Conservation (phyloP, 331 rosid genomes). For the Malus hybrid region DNA sequence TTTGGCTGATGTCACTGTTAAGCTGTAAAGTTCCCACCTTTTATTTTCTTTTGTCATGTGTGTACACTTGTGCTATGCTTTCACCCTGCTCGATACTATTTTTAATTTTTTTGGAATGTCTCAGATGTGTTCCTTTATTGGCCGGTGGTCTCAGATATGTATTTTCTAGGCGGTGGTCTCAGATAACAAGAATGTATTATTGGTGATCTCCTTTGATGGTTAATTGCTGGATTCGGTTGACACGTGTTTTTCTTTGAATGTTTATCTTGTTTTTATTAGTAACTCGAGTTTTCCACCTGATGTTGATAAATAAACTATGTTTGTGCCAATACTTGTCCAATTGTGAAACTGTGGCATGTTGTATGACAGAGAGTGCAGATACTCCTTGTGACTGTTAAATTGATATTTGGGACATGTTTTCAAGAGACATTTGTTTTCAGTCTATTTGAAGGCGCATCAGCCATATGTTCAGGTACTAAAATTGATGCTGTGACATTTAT, state of each 20-base stretch:
- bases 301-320: background rate
- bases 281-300: background rate
- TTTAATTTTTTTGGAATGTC: background rate
- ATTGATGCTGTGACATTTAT: conserved; percentile 10
- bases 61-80: background rate
- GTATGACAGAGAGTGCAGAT: background rate
- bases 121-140: background rate
- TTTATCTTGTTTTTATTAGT: conserved; percentile 4
- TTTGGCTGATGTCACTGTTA: background rate
- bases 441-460: background rate
- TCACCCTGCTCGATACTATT: background rate
- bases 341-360: background rate
- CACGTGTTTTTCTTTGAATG: background rate
- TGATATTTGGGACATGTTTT: background rate
- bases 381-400: background rate
- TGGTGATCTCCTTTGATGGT: background rate
- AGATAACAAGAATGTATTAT: background rate
- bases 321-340: background rate
- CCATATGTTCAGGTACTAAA: background rate
- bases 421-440: background rate
- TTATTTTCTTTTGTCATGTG: no score
- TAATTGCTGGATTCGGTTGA: background rate
- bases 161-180: background rate
- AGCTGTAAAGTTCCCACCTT: background rate
- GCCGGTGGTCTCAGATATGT: background rate